Evolutionary conservation across 2,329 filamentous ascomycete genomes (phyloP), one percentile per base, ranked within the genome.

Genomic region (Trichothecium sympodiale): DNA sequence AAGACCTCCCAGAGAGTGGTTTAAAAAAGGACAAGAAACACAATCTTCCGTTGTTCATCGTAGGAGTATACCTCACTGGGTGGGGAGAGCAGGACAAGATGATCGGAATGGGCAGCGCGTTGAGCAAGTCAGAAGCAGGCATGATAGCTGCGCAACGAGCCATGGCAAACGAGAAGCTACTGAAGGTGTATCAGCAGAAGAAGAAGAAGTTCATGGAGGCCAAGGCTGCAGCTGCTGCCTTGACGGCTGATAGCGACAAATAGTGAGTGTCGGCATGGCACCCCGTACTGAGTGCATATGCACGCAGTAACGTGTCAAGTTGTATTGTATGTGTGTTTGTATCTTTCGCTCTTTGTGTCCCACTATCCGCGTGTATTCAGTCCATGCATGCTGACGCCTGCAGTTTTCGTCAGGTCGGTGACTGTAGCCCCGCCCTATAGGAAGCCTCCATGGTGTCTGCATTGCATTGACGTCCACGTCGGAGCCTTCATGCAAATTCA

Each of bases 41-140:
- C 12, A 70, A 68, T 2, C 54, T 78, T 18, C 67, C 71, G 14
- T 56, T 77, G 17, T 84, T 73, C 50, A 71, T 67, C 3, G 67
- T 86, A 2, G 79, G 70, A 1, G 67, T 75, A 1, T 82, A 74
- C 46, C 59, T 86, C 18, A 71, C 74, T 15, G 82, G 80, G 0
- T 83, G 77, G 66, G 82, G 81, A 4, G 76, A 80, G 54, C 67
- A 65, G 23, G 61, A 71, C 33, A 70, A 74, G 50, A 59, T 71
- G 38, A 56, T 88, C 5, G 83, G 77, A 0, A 65, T 63, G 31
- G 83, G 80, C 1, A 71, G 68, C 23, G 82, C 71, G 2, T 57
- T 74, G 42, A 74, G 69, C 37, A 86, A 86, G 58, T 74, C 71
- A 38, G 78, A 84, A 38, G 83, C 82, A 1, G 78, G 77, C 0